These are phyloP conservation scores for Aeschynomene evenia DNA, from an alignment of 306 rosid genomes.

Conservation along the genomic window DNA sequence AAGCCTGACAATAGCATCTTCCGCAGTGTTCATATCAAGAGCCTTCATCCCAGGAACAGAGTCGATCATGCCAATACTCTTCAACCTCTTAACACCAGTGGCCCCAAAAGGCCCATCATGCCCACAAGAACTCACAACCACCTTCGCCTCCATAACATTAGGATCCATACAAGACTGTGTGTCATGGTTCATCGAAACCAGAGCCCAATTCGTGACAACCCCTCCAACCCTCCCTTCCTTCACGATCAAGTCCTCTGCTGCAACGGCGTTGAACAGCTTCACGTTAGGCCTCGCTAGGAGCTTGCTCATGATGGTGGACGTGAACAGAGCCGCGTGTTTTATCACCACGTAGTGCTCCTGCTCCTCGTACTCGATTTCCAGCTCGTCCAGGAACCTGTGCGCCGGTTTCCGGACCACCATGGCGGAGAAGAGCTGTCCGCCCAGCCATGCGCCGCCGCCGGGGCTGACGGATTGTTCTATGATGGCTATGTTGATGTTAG, in stretches of 20 bases:
- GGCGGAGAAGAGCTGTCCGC: conserved; percentile 96
- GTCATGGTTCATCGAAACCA: conserved; percentile 94
- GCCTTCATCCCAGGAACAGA: conserved; percentile 94
- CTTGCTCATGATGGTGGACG: conserved; percentile 94
- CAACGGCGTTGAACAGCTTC: conserved; percentile 89
- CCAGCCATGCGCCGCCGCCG: conserved; percentile 98
- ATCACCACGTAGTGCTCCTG: conserved; percentile 83
- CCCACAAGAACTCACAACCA: conserved; percentile 92
- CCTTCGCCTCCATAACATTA: conserved; percentile 94
- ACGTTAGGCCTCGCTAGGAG: conserved; percentile 77
- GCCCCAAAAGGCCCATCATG: conserved; percentile 96
- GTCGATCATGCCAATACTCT: conserved; percentile 79
- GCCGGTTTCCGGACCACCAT: conserved; percentile 97
- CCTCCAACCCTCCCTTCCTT: conserved; percentile 74
- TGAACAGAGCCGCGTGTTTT: conserved; percentile 92
- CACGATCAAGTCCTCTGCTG: conserved; percentile 82
- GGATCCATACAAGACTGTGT: conserved; percentile 97
- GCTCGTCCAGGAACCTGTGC: conserved; percentile 74
- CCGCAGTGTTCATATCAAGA: conserved; percentile 85
- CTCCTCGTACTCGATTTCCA: conserved; percentile 71
- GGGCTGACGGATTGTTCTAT: conserved; percentile 97
- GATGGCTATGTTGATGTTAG: conserved; percentile 61
- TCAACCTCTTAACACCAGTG: conserved; percentile 86
- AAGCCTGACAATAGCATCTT: conserved; percentile 78
- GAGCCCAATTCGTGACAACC: conserved; percentile 88